Evolutionary conservation across 2,329 filamentous ascomycete species (phyloP).

Genomic region (Sordariomycetes sp.): DNA sequence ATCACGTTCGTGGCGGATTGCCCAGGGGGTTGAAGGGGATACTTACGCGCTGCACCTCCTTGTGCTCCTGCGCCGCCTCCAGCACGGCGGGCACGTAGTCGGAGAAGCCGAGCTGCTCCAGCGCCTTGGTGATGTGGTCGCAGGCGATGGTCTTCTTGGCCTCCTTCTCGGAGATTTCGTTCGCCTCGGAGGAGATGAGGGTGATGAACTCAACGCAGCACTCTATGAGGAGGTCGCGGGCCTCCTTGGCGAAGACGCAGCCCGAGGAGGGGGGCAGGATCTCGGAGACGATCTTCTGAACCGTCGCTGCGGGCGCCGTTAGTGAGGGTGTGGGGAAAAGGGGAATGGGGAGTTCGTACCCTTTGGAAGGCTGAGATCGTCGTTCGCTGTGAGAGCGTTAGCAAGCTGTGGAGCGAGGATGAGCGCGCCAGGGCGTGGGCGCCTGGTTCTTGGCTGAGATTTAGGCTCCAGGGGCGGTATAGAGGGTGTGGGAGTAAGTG

Average conservation of each 20-base stretch:
- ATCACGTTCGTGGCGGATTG: too few relatives aligned
- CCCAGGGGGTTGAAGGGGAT: conserved; percentile 27
- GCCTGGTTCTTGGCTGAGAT: background rate
- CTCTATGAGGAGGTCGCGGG: conserved; percentile 89
- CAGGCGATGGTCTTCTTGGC: conserved; percentile 98
- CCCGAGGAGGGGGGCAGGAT: conserved; percentile 69
- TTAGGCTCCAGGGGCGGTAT: background rate
- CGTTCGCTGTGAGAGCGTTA: conserved; percentile 32
- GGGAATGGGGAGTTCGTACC: conserved; percentile 27
- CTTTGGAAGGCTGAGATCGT: conserved; percentile 55
- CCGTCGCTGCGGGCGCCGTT: conserved; percentile 39
- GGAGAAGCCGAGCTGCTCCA: conserved; percentile 83
- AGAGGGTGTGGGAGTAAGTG: background rate
- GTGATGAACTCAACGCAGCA: conserved; percentile 99
- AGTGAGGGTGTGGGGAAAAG: background rate
- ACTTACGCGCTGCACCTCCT: conserved; percentile 77
- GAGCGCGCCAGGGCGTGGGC: background rate
- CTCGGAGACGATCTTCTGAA: conserved; percentile 85
- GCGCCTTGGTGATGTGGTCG: conserved; percentile 91
- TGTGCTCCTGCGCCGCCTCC: conserved; percentile 82
- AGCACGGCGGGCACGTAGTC: conserved; percentile 86
- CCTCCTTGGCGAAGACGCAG: conserved; percentile 87
- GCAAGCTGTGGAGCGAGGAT: background rate
- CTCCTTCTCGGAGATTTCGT: conserved; percentile 97
- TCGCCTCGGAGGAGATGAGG: conserved; percentile 94